Evolutionary conservation across 768 basidiomycete species (phyloP).

Genomic region (Phanerochaete carnosa): DNA sequence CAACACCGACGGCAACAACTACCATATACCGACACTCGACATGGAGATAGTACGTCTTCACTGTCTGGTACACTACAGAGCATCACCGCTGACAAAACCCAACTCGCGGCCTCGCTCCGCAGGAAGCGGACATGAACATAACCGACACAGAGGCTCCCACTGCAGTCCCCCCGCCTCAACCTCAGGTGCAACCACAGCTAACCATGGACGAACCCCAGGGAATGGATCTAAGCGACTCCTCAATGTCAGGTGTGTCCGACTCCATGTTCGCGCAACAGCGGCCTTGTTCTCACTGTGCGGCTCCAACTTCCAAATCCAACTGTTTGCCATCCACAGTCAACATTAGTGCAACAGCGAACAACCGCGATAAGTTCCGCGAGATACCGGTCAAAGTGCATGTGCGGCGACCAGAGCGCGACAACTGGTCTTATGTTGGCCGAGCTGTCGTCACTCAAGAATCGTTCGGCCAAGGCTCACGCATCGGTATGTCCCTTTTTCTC

Average conservation of each 20-base stretch:
- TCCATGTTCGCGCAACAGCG: background rate
- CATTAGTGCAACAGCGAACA: conserved; percentile 15
- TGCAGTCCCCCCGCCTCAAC: conserved; percentile 9
- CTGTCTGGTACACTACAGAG: background rate
- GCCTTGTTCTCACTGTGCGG: conserved; percentile 1
- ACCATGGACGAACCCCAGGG: conserved; percentile 6
- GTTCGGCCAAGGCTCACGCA: conserved; percentile 71
- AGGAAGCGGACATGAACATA: conserved; percentile 21
- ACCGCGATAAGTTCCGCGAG: conserved; percentile 62
- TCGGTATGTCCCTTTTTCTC: conserved; percentile 50
- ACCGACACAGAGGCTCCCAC: conserved; percentile 10
- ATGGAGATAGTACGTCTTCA: conserved; percentile 14
- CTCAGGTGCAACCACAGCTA: conserved; percentile 10
- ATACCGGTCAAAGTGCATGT: conserved; percentile 85
- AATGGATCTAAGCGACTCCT: conserved; percentile 1
- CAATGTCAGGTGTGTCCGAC: conserved; percentile 1
- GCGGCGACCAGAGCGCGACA: conserved; percentile 71
- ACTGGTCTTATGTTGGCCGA: conserved; percentile 80
- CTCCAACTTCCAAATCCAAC: background rate
- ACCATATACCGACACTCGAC: background rate
- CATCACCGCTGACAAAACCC: conserved; percentile 7
- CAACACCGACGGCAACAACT: background rate
- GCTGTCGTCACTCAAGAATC: conserved; percentile 75
- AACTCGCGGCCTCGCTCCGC: conserved; percentile 4
- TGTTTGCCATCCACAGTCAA: background rate